Percentiles rank a stretch among this genome's conserved stretches.
Conservation (phyloP, 495 filamentous ascomycete genomes). For the Cercophora scortea region DNA sequence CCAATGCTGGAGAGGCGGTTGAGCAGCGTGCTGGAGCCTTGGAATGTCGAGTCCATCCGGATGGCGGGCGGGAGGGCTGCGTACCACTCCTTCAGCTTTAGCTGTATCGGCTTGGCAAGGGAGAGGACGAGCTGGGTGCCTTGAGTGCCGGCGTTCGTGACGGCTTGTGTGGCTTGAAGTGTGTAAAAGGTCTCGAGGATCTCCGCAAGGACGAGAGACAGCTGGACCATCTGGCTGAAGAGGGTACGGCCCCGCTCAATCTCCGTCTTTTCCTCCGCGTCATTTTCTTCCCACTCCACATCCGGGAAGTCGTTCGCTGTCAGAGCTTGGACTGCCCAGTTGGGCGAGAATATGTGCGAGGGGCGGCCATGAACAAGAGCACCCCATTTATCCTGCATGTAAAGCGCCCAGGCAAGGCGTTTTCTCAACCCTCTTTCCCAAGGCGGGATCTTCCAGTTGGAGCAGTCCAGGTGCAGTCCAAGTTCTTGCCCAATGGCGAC, state of each 20-base stretch:
- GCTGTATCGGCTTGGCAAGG: constrained; percentile 73
- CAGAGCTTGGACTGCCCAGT: constrained; percentile 74
- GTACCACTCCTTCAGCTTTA: constrained; percentile 80
- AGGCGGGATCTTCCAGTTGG: constrained; percentile 75
- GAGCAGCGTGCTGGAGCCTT: constrained; percentile 19
- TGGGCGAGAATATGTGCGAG: constrained; percentile 69
- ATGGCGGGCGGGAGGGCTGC: constrained; percentile 53
- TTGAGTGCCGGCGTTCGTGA: constrained; percentile 40
- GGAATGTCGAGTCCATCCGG: constrained; percentile 55
- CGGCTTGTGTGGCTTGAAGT: constrained; percentile 48
- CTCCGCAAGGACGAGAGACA: constrained; percentile 69
- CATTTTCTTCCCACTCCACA: constrained; percentile 45
- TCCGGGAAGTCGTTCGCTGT: constrained; percentile 66
- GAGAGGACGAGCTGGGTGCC: constrained; percentile 59
- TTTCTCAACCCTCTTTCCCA: constrained; percentile 83
- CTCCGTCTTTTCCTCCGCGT: constrained; percentile 52
- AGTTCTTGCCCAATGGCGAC: constrained; percentile 75
- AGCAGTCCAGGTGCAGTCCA: constrained; percentile 80
- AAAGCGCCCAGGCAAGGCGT: constrained; percentile 83
- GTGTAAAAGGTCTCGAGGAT: constrained; percentile 78
- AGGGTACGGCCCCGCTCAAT: constrained; percentile 60
- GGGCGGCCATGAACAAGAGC: constrained; percentile 79
- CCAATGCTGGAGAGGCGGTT: constrained; percentile 54
- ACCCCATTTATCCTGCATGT: constrained; percentile 92
- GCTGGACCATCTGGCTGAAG: constrained; percentile 65